phyloP scores from a whole-genome alignment of 176 grass and related monocot genomes.

The Miscanthus lutarioriparius region DNA sequence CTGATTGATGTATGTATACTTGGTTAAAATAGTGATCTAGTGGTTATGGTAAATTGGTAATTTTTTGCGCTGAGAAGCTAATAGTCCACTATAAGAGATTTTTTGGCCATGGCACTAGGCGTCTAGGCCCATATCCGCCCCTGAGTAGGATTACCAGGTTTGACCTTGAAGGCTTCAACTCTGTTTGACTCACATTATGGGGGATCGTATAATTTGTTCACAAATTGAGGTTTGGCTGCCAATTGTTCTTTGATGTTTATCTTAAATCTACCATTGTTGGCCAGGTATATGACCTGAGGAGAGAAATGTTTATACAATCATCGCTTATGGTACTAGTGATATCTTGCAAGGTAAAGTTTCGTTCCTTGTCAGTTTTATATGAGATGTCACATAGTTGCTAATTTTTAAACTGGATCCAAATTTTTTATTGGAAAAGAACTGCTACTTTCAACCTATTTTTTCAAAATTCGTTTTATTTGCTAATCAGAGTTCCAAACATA shows the following conservation, averaged over 20 bases:
- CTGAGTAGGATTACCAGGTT: neutral
- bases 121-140: too few species aligned
- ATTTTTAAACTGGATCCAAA: neutral
- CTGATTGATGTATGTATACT: conserved; percentile 3
- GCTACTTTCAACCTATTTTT: neutral
- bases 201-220: conserved; percentile 14
- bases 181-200: neutral
- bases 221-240: neutral
- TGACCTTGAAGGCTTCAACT: conserved; percentile 1
- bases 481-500: conserved; percentile 2
- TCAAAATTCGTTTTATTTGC: conserved; percentile 18
- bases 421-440: neutral
- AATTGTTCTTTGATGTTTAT: conserved; percentile 33
- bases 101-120: too few species aligned
- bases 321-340: conserved; percentile 77
- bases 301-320: conserved; percentile 54
- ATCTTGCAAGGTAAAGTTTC: conserved; percentile 79
- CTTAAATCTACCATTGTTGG: conserved; percentile 26
- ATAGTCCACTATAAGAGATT: neutral
- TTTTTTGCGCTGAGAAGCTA: neutral
- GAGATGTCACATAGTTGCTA: conserved; percentile 5
- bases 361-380: conserved; percentile 22
- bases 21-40: neutral
- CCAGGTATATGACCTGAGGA: conserved; percentile 68
- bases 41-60: neutral